These are phyloP conservation scores for Globisporangium uncinulatum DNA, from an alignment of 352 stramenopile genomes.

Conservation along the genomic window DNA sequence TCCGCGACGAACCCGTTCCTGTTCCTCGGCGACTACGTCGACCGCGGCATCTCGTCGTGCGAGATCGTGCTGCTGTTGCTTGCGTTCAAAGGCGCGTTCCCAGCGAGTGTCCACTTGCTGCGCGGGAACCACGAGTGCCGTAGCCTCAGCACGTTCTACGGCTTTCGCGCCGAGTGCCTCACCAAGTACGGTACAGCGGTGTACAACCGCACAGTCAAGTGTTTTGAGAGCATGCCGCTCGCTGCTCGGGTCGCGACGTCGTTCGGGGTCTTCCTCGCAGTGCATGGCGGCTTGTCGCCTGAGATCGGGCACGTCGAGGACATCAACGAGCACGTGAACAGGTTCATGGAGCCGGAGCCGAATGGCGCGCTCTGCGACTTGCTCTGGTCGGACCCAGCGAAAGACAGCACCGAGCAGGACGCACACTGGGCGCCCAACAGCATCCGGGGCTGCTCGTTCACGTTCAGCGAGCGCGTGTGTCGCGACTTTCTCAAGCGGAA, in stretches of 20 bases:
- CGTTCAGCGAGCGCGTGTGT: constrained; percentile 66
- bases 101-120: constrained; percentile 97
- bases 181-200: constrained; percentile 69
- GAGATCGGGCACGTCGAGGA: constrained; percentile 66
- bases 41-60: constrained; percentile 94
- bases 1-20: constrained; percentile 93
- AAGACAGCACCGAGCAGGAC: constrained; percentile 39
- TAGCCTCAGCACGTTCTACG: constrained; percentile 99
- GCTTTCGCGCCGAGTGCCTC: constrained; percentile 99
- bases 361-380: constrained; percentile 97
- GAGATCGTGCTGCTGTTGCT: constrained; percentile 97
- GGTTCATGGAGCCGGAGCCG: constrained; percentile 74
- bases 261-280: constrained; percentile 54
- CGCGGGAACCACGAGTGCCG: constrained; percentile 98
- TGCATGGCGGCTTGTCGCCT: constrained; percentile 73
- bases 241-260: constrained; percentile 55
- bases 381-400: constrained; percentile 99
- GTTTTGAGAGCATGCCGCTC: constrained; percentile 78
- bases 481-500: constrained; percentile 64
- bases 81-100: constrained; percentile 98
- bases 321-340: constrained; percentile 68
- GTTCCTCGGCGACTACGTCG: constrained; percentile 92
- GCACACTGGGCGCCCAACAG: constrained; percentile 53
- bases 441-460: constrained; percentile 74
- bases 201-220: constrained; percentile 82